Percentiles rank a stretch among this genome's conserved stretches.
phyloP scores from a whole-genome alignment of 148 eudicot species.

The Camellia granthamiana region DNA sequence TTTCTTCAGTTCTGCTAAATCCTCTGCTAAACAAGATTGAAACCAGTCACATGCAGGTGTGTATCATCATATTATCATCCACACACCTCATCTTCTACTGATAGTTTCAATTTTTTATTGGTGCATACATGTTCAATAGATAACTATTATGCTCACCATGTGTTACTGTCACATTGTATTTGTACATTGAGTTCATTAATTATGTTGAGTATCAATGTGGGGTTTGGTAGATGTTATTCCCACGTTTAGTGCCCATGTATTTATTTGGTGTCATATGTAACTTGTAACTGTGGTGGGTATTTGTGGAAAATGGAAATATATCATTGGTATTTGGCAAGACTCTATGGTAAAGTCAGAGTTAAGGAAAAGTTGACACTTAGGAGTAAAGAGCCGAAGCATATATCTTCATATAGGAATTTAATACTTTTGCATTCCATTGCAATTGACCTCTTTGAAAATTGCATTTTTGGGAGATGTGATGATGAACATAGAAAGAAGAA shows the following conservation, averaged over 20 bases:
- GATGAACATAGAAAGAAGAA: too few relatives aligned
- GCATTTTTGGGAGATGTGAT: not conserved
- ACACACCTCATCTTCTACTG: not conserved
- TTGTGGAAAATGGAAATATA: not conserved
- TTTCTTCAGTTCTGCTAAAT: conserved; percentile 70
- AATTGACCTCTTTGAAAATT: not conserved
- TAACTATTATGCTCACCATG: not conserved
- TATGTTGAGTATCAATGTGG: not conserved
- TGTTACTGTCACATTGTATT: not conserved
- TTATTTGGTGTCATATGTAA: not conserved
- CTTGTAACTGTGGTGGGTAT: not conserved
- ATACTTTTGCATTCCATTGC: not conserved
- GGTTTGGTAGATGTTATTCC: not conserved
- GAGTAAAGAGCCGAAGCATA: not conserved
- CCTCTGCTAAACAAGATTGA: conserved; percentile 79
- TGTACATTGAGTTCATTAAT: not conserved
- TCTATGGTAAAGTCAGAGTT: not conserved
- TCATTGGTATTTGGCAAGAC: not conserved
- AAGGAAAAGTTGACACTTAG: not conserved
- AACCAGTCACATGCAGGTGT: conserved; percentile 78
- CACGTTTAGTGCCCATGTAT: not conserved
- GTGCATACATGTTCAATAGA: conserved; percentile 9
- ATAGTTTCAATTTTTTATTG: not conserved
- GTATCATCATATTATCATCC: not conserved
- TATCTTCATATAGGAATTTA: not conserved